Base-by-base conservation (phyloP, 108 stramenopile species). In the Cylindrotheca fusiformis region DNA sequence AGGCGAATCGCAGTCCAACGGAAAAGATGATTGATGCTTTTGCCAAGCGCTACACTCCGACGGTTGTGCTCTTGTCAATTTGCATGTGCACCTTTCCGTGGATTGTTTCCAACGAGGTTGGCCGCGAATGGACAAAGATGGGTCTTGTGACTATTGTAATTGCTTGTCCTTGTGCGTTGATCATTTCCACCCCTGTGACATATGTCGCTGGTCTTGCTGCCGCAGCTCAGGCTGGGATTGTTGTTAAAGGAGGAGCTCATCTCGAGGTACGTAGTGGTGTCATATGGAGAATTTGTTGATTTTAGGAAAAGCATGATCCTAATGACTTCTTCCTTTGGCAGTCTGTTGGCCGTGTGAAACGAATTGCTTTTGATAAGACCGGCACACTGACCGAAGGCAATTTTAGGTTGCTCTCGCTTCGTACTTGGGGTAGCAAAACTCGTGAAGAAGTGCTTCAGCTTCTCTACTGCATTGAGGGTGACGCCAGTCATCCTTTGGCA, bases 121-220 rank as follows among this genome's bases (percentile, higher is more conserved):
- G 87, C 1, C 45, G 55, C 25, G 30, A 73, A 10, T 96, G 86
- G 84, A 62, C 75, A 4, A 8, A 81, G 28, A 81, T 75, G 58
- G 91, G 81, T 8, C 60, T 94, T 26, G 80, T 96, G 54, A 55
- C 86, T 22, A 83, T 96, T 18, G 93, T 89, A 0, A 68, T 89
- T 56, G 84, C 87, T 12, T 89, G 87, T 46, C 87, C 87, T 21
- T 89, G 95, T 57, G 92, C 95, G 10, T 74, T 96, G 41, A 89
- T 92, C 51, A 93, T 94, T 33, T 78, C 82, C 20, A 90, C 95
- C 8, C 95, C 95, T 31, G 88, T 96, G 4, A 54, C 73, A 3
- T 89, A 90, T 65, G 91, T 90, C 14, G 88, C 91, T 22, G 92
- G 85, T 30, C 52, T 96, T 4, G 91, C 93, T 6, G 83, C 85